A percentile compares a stretch with the other conserved stretches of the same genome.
Conservation (phyloP, 1,139 yeast genomes). For the Pichia sp. region DNA sequence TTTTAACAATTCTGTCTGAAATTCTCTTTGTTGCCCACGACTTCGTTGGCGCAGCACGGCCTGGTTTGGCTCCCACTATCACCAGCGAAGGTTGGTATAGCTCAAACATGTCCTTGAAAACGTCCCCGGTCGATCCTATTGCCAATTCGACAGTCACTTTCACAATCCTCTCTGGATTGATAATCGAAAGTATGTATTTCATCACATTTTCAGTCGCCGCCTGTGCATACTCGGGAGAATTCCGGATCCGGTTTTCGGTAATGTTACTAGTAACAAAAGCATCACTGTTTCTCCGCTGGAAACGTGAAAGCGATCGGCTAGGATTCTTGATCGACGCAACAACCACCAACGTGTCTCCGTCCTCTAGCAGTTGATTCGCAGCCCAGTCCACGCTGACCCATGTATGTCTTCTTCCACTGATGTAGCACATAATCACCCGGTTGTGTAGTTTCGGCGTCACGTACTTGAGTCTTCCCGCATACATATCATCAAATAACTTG, state of each 20-base stretch:
- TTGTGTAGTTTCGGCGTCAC: conserved; percentile 44
- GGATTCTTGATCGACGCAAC: conserved; percentile 39
- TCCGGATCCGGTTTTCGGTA: conserved; percentile 25
- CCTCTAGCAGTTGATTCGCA: conserved; percentile 45
- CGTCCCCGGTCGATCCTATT: conserved; percentile 54
- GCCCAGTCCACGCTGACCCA: conserved; percentile 80
- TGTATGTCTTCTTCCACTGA: conserved; percentile 68
- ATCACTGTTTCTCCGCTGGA: conserved; percentile 9
- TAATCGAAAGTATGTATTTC: conserved; percentile 46
- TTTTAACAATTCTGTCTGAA: conserved; percentile 58
- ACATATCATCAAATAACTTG: conserved; percentile 34
- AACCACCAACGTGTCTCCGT: conserved; percentile 63
- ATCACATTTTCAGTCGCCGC: conserved; percentile 42
- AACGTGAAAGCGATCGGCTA: conserved; percentile 20
- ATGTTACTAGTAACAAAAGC: conserved; percentile 15
- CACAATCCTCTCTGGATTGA: conserved; percentile 47
- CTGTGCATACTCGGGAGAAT: conserved; percentile 33
- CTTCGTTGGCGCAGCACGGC: conserved; percentile 49
- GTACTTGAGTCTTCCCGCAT: conserved; percentile 27
- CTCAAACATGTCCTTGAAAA: conserved; percentile 56
- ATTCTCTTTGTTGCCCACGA: conserved; percentile 60
- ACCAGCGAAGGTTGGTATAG: conserved; percentile 62
- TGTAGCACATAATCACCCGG: conserved; percentile 57
- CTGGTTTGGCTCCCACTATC: conserved; percentile 59
- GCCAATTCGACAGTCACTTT: conserved; percentile 61